Percentiles rank a stretch among this genome's conserved stretches.
Conservation (phyloP, 805 yeast species). For the Candida corydali region DNA sequence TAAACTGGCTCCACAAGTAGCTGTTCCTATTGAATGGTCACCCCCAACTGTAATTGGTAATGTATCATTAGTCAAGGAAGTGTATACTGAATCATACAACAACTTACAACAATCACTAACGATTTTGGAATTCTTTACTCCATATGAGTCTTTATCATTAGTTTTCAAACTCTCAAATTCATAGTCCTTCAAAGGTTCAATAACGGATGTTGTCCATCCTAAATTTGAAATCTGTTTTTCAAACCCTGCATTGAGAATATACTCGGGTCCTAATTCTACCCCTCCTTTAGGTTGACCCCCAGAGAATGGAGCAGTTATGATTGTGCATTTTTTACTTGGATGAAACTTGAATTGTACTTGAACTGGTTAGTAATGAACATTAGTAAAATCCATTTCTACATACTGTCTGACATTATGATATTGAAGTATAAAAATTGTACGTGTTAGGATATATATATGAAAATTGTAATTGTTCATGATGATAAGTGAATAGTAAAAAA, state of each 20-base stretch:
- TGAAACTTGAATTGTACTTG: constrained; percentile 48
- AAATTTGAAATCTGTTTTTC: constrained; percentile 55
- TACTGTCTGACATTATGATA: too few species aligned
- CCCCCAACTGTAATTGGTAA: constrained; percentile 91
- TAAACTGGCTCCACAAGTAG: constrained; percentile 82
- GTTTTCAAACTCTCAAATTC: constrained; percentile 32
- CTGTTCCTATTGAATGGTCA: constrained; percentile 94
- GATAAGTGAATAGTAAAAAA: too few species aligned
- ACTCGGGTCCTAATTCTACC: constrained; percentile 91
- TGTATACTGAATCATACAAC: constrained; percentile 57
- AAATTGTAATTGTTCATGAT: too few species aligned
- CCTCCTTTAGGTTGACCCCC: constrained; percentile 96
- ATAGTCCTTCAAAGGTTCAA: constrained; percentile 46
- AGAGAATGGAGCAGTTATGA: constrained; percentile 86
- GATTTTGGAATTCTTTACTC: constrained; percentile 68
- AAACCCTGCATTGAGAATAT: constrained; percentile 69
- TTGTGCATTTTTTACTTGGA: constrained; percentile 52
- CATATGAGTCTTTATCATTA: constrained; percentile 43
- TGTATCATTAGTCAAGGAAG: constrained; percentile 41
- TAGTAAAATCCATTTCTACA: background rate
- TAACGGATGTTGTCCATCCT: constrained; percentile 64
- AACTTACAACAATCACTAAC: constrained; percentile 70
- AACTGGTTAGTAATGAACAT: background rate
- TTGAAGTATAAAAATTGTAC: too few species aligned
- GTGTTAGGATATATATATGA: too few species aligned